These are phyloP conservation scores for Xylaria castorea DNA, from an alignment of 495 filamentous ascomycete genomes.

Conservation along the genomic window DNA sequence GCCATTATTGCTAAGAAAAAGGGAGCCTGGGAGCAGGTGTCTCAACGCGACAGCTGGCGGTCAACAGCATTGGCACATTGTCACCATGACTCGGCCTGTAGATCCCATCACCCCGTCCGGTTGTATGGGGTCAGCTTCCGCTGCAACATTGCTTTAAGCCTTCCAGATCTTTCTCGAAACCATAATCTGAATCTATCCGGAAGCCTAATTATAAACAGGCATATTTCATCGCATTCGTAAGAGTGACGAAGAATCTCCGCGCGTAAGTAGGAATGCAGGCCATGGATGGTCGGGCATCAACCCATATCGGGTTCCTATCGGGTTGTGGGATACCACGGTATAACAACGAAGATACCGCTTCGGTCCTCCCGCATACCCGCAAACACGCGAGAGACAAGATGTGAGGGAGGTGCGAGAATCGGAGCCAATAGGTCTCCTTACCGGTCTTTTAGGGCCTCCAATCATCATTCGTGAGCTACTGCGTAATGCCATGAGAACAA, in stretches of 20 bases:
- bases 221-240: neutral
- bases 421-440: neutral
- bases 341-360: neutral
- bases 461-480: neutral
- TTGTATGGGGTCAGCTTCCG: conserved; percentile 9
- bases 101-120: conserved; percentile 7
- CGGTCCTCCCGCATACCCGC: neutral
- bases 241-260: neutral
- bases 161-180: neutral
- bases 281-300: conserved; percentile 3
- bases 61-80: conserved; percentile 12
- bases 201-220: neutral
- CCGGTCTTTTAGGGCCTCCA: neutral
- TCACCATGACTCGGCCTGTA: conserved; percentile 1
- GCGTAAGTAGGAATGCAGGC: neutral
- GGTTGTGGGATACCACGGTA: neutral
- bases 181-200: neutral
- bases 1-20: neutral
- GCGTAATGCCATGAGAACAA: neutral
- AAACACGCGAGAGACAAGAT: neutral
- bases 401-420: neutral
- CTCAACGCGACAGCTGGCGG: neutral
- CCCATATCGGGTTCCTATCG: neutral
- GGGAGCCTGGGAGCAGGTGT: neutral
- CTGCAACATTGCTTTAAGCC: neutral